Base-by-base conservation (phyloP, 805 yeast genomes). In the Starmerella stigmatis region DNA sequence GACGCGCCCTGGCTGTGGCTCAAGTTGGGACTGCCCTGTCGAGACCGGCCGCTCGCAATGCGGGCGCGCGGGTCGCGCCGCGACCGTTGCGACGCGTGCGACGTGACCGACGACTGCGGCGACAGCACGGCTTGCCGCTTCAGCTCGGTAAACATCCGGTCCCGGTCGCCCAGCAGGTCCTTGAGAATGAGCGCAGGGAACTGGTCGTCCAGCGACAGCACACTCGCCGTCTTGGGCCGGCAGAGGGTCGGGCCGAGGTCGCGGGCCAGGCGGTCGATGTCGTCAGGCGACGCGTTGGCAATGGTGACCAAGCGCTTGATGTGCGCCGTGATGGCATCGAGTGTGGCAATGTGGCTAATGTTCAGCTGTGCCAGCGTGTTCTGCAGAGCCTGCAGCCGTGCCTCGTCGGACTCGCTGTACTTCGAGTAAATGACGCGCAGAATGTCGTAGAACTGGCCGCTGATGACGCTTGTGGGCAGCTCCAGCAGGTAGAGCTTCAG, bases 291-390 rank as follows among this genome's bases (percentile, higher is more conserved):
- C 2, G 69, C 68, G 21, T 60, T 58, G 36, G 78, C 62, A 26
- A 75, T 73, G 20, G 72, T 62, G 23, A 79, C 72, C 46, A 85
- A 64, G 38, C 94, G 69, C 43, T 72, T 71, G 59, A 85, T 73
- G 61, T 85, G 94, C 2, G 86, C 77, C 30, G 79, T 72, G n/a
- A 85, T 62, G 1, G 88, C 86, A 60, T 81, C 88, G 44, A 85
- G 69, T 0, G 94, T 81, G 1, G 94, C 89, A 34, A 84, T 67
- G 56, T 80, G 81, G 36, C 81, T 71, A 42, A 79, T 75, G 17
- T 86, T 78, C 44, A 85, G 68, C 46, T 81, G 81, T 3, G 74
- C 69, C 46, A 85, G 66, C 0, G 81, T 75, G 48, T 78, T 80
- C 30, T 75, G 79, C 41, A 84, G 63, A 0, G 86, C 86, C 39